phyloP scores from a whole-genome alignment of 768 basidiomycete genomes.

The Galerina marginata region DNA sequence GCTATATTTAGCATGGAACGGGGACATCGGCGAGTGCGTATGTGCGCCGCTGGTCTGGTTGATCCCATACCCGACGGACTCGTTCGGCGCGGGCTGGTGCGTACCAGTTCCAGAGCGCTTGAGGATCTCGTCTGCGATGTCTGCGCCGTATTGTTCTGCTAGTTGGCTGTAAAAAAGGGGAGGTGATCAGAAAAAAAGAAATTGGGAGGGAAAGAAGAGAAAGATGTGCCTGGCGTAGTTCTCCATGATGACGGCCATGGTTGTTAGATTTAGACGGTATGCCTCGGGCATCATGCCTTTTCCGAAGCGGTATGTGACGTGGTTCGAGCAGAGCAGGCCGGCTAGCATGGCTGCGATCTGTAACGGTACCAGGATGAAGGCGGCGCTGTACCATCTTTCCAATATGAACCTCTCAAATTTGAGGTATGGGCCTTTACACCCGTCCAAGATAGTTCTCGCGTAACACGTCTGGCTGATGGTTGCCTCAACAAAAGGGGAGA shows the following conservation, averaged over 20 bases:
- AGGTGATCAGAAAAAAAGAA: neutral
- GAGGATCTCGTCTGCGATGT: conserved; percentile 61
- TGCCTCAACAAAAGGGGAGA: conserved; percentile 78
- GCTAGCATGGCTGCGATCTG: conserved; percentile 68
- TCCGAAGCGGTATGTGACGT: conserved; percentile 85
- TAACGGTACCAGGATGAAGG: conserved; percentile 69
- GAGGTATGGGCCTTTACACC: conserved; percentile 72
- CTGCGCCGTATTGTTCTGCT: conserved; percentile 69
- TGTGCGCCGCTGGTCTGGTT: neutral
- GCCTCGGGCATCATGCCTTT: conserved; percentile 89
- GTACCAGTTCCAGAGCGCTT: conserved; percentile 48
- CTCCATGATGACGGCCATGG: conserved; percentile 83
- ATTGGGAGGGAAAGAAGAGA: neutral
- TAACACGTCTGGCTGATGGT: conserved; percentile 54
- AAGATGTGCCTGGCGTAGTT: conserved; percentile 37
- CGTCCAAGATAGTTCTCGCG: conserved; percentile 55
- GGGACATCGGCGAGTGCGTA: neutral
- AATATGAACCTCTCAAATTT: conserved; percentile 59
- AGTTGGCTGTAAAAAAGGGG: conserved; percentile 52
- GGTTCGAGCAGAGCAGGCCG: conserved; percentile 74
- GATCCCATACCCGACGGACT: neutral
- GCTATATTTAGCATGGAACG: conserved; percentile 1
- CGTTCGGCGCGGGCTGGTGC: too few species aligned
- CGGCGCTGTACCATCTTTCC: conserved; percentile 64
- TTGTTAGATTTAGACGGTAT: conserved; percentile 70